phyloP scores from a whole-genome alignment of 2,329 filamentous ascomycete species.

The Onygena corvina region DNA sequence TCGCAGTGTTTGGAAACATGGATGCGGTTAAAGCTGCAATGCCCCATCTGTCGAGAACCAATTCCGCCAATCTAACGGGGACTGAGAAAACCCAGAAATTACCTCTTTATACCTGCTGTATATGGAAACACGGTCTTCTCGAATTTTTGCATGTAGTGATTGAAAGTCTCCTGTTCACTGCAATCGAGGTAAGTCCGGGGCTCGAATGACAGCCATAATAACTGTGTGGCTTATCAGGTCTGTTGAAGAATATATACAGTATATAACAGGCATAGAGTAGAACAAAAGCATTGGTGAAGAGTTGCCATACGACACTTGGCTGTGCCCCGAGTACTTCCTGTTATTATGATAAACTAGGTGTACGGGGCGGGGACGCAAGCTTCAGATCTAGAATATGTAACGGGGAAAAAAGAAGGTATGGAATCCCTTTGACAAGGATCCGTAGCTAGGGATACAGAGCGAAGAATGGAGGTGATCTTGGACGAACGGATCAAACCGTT shows the following conservation, averaged over 20 bases:
- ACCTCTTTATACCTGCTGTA: background rate
- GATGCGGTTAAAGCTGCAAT: slow-evolving; percentile 88
- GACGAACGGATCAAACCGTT: slow-evolving; percentile 13
- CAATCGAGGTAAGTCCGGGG: too few relatives aligned
- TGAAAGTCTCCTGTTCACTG: background rate
- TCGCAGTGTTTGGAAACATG: slow-evolving; percentile 83
- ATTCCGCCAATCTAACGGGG: slow-evolving; percentile 60
- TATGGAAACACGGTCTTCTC: background rate
- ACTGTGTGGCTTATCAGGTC: background rate
- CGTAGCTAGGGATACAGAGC: background rate
- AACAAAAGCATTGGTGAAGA: background rate
- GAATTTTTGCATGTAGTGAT: background rate
- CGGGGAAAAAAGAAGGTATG: background rate
- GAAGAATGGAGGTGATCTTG: background rate
- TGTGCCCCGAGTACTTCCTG: background rate
- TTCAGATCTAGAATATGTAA: background rate
- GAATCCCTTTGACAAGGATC: background rate
- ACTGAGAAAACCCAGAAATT: background rate
- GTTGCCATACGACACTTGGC: background rate
- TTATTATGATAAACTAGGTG: background rate
- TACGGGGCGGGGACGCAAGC: background rate
- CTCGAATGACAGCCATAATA: too few relatives aligned
- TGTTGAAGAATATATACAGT: slow-evolving; percentile 7
- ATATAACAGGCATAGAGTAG: background rate
- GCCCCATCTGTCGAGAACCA: slow-evolving; percentile 85